Evolutionary conservation across 139 green algal species (phyloP).

Genomic region (Haematococcus lacustris): DNA sequence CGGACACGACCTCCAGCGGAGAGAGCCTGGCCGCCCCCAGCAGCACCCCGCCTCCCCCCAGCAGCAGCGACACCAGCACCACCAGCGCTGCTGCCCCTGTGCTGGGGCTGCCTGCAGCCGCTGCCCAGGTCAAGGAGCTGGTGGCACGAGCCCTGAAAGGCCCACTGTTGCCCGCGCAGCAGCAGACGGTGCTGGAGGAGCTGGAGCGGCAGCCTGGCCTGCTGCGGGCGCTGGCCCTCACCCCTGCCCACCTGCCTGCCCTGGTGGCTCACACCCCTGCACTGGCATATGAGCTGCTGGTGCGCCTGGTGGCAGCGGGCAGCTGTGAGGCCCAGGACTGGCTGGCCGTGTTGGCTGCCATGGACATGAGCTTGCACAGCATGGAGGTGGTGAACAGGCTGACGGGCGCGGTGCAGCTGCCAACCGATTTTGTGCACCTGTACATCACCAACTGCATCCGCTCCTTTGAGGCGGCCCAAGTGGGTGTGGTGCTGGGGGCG

Average conservation of each 20-base stretch:
- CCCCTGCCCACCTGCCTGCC: slow-evolving; percentile 32
- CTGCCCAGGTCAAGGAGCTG: no score
- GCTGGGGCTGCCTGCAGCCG: no score
- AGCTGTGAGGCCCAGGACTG: not conserved
- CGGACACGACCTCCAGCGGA: no score
- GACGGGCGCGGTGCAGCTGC: slow-evolving; percentile 54
- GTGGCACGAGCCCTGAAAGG: slow-evolving; percentile 36
- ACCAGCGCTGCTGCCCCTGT: no score
- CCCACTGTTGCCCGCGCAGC: slow-evolving; percentile 53
- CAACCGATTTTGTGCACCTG: slow-evolving; percentile 72
- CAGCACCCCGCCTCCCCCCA: no score
- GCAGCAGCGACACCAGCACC: no score
- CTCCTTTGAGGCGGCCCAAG: slow-evolving; percentile 63
- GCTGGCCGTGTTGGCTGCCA: slow-evolving; percentile 47
- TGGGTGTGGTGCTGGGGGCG: no score
- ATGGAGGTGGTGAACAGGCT: slow-evolving; percentile 90
- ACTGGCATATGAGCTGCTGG: slow-evolving; percentile 49
- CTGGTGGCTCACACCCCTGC: slow-evolving; percentile 69
- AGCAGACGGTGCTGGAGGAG: slow-evolving; percentile 43
- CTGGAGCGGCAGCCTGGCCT: slow-evolving; percentile 37
- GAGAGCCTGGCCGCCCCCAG: no score
- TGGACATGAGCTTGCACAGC: slow-evolving; percentile 70
- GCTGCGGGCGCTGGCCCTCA: slow-evolving; percentile 28
- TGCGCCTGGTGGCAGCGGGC: slow-evolving; percentile 1
- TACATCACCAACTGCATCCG: slow-evolving; percentile 85